Base-by-base conservation (phyloP, 2,329 filamentous ascomycete genomes). In the Periconia sp. region DNA sequence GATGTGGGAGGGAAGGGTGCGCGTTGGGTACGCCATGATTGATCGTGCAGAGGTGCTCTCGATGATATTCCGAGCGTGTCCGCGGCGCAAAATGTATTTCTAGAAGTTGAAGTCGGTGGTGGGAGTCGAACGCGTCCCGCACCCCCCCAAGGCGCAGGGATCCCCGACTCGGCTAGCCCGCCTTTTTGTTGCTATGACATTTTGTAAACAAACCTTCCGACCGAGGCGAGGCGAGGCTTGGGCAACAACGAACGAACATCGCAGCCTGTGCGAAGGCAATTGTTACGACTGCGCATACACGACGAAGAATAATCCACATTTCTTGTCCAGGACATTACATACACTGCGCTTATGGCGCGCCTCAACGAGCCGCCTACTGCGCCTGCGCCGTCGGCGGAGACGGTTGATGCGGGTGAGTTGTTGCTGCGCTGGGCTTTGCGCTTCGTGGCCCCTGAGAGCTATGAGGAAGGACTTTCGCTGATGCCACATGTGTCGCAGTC, bases 331-430 rank as follows among this genome's bases (percentile, higher is more conserved):
- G 39, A 54, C 16, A 58, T 68, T 66, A 69, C 59, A 60, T 65
- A 65, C 40, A 26, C 53, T 50, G 70, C 72, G 76, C 75, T 68
- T 71, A 92, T 92, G 88, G 88, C 88, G 73, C 82, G 88, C 74
- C 79, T 92, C 57, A 92, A 92, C 74, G 88, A 91, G 77, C 81
- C 82, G 65, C 79, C 83, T 52, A 53, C 62, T 50, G 62, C 57
- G 42, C 56, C 62, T 34, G 56, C 58, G 52, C 58, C 56, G 37
- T 80, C 86, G 62, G 78, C 78, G 66, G 87, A 90, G 72, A 85
- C 77, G 65, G 72, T 89, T 56, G 88, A 92, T 66, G 84, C 80
- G 65, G 75, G 87, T 89, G 77, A 69, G 86, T 80, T 56, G 36
- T 24, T 12, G n/a, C 10, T 35, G 32, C 21, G 32, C 18, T 34